These are phyloP conservation scores for Pouteria campechiana DNA, from an alignment of 179 eudicot species.

Conservation along the genomic window DNA sequence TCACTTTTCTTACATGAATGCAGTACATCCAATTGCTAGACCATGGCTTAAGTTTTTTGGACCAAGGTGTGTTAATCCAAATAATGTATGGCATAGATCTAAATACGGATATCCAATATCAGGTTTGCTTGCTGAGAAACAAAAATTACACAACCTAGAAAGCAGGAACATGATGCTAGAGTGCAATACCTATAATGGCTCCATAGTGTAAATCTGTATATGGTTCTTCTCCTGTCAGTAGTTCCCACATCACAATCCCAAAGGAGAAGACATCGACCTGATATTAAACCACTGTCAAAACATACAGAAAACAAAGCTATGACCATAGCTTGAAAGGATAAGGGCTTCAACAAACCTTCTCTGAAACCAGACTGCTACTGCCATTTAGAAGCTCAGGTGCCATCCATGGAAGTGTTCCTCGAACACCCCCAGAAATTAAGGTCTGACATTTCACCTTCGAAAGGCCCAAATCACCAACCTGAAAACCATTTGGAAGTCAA, in stretches of 20 bases:
- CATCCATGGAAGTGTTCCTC: constrained; percentile 99
- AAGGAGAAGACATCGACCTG: constrained; percentile 93
- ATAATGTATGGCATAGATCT: too few species aligned
- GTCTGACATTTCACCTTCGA: constrained; percentile 94
- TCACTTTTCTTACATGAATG: too few species aligned
- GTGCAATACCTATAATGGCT: constrained; percentile 88
- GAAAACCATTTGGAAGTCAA: constrained; percentile 4
- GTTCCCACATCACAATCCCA: constrained; percentile 95
- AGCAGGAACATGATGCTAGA: neutral
- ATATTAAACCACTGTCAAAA: neutral
- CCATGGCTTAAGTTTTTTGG: too few species aligned
- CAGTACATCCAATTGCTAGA: too few species aligned
- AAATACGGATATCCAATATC: too few species aligned
- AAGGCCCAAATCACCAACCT: constrained; percentile 95
- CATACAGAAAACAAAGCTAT: neutral
- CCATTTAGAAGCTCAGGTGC: constrained; percentile 95
- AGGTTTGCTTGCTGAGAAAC: too few species aligned
- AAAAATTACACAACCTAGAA: too few species aligned
- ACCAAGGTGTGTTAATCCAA: too few species aligned
- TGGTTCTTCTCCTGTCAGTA: constrained; percentile 91
- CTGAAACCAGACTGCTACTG: constrained; percentile 85
- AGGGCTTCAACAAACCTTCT: constrained; percentile 40
- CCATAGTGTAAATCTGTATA: constrained; percentile 94
- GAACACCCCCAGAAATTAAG: constrained; percentile 83
- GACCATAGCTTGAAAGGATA: neutral